Base-by-base conservation (phyloP, 257 asterid genomes). In the Solanum bulbocastanum region DNA sequence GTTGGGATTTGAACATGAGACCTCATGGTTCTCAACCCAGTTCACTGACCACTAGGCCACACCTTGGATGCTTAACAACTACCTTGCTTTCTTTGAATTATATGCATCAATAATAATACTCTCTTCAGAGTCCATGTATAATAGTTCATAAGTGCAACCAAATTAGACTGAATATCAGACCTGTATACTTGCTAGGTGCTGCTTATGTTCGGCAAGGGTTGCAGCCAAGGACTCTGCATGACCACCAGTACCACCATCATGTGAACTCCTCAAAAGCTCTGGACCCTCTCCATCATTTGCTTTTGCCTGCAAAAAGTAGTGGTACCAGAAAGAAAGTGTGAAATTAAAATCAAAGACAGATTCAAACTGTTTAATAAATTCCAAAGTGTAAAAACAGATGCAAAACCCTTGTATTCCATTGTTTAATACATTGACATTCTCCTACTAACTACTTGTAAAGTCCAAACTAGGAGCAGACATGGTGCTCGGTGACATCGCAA, bases 171-270 rank as follows among this genome's bases (percentile, higher is more conserved):
- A 46, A 49, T 49, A 44, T 85, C 86, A 87, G 87, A 96, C 99
- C 98, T 97, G 99, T 91, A 97, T 96, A 92, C 99, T 97, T 84
- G 98, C 98, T 46, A 95, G 93, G 90, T 97, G 99, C 91, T 97
- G 99, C 88, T 90, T 90, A 88, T 96, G 99, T 90, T 97, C 99
- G 52, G 97, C 87, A 89, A 97, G 98, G 39, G 98, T 96, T 76
- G 98, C 92, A 49, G 95, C 94, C 94, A 97, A 93, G 76, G 98
- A 95, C 88, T 96, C 99, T 32, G 98, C 95, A 91, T 97, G 99
- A 90, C 98, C 94, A 83, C 96, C 92, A 86, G 93, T 87, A 90
- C 94, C 94, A 88, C 93, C 95, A 87, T 95, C 96, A 87, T 92
- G 93, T 86, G 89, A 92, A 93, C 91, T 92, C 87, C 94, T 93